Evolutionary conservation across 139 green algal genomes (phyloP), one percentile per base, ranked within the genome.

Genomic region (Closterium sp.): DNA sequence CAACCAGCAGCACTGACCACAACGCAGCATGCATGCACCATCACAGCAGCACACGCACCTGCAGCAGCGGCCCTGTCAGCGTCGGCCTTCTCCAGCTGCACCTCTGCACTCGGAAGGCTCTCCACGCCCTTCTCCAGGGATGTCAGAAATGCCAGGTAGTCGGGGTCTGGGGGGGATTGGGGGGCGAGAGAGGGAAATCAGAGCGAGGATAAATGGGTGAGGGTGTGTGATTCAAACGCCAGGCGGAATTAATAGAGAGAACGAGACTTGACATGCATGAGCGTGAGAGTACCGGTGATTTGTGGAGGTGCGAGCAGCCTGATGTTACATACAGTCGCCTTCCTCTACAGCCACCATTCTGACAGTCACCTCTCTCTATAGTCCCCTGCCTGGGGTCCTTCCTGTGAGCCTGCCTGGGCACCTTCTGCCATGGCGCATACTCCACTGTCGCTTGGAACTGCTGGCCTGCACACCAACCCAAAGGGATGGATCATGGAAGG

Each of bases 391-490:
- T 34, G 16, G 89, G 33, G 76, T 93, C 91, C 81, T 93, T 90
- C 32, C 55, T 90, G 16, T 33, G n/a, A 1, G 21, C 1, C 19
- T 23, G 28, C 64, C 91, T 94, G 23, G 91, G 91, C 2, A 94
- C 36, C 36, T 81, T 86, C 85, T 94, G 91, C 34, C 86, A 94
- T n/a, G 91, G 91, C n/a, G 91, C 91, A 55, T 93, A 94, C 84
- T 94, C 91, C 89, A 94, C 91, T 23, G 30, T 19, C 9, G 91
- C 89, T 76, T 33, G 93, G 88, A 94, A 94, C 69, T 90, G 89
- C 36, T 38, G 28, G 21, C 91, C 91, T 93, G 91, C 28, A 34
- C 7, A 88, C 12, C 87, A 86, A 33, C 21, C 35, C n/a, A 84
- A 9, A 9, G 7, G 36, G 43, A 25, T 64, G 43, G 7, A 69